Conservation (phyloP, 2,329 filamentous ascomycete species). For the Colletotrichum cereale region DNA sequence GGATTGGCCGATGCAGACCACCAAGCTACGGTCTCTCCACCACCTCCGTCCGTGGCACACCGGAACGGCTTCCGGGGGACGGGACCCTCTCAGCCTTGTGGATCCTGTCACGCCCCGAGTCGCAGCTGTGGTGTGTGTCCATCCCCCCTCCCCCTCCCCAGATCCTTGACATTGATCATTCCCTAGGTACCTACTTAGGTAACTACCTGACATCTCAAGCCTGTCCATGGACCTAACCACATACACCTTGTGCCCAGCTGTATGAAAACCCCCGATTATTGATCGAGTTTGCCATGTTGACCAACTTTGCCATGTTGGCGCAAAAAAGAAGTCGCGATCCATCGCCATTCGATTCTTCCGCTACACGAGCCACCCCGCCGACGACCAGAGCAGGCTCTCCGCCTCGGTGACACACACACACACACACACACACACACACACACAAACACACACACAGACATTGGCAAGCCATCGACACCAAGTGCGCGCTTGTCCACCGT, state of each 20-base stretch:
- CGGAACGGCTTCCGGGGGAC: constrained; percentile 11
- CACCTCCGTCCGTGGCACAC: background rate
- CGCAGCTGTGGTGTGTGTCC: background rate
- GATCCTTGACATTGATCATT: background rate
- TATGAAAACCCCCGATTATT: background rate
- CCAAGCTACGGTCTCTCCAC: background rate
- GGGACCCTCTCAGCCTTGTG: constrained; percentile 35
- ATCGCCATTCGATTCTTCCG: too few relatives aligned
- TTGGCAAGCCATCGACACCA: background rate
- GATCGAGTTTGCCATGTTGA: background rate
- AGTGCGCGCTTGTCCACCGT: background rate
- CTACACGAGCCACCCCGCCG: background rate
- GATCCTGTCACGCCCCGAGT: constrained; percentile 16
- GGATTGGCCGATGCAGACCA: too few relatives aligned
- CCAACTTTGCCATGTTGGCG: background rate
- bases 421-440: too few relatives aligned
- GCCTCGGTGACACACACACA: too few relatives aligned
- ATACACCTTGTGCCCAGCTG: too few relatives aligned
- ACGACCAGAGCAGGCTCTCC: background rate
- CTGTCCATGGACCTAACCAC: too few relatives aligned
- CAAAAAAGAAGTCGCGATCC: background rate
- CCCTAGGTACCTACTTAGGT: background rate
- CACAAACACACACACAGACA: background rate
- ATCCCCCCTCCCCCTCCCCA: background rate
- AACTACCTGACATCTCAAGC: too few relatives aligned